Percentiles rank a stretch among this genome's conserved stretches.
Evolutionary conservation across 345 rosid genomes (phyloP).

Genomic region (Abelmoschus esculentus): DNA sequence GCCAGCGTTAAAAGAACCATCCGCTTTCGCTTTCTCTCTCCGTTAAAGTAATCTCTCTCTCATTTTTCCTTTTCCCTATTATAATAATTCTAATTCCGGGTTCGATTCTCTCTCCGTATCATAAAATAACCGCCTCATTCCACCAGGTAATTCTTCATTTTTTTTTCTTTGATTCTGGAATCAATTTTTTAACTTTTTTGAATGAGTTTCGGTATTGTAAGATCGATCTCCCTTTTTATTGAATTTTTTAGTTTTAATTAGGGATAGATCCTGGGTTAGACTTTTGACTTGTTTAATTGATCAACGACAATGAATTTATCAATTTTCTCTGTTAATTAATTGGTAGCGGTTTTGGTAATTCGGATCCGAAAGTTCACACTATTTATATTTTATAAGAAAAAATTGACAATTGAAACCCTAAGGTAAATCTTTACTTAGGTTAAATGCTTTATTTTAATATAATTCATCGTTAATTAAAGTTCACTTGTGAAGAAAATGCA

Average conservation of each 20-base stretch:
- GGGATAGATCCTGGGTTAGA: neutral
- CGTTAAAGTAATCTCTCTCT: neutral
- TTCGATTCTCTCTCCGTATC: slow-evolving; percentile 1
- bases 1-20: neutral
- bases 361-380: neutral
- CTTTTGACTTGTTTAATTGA: neutral
- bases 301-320: neutral
- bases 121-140: slow-evolving; percentile 4
- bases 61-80: neutral
- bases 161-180: neutral
- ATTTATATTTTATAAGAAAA: neutral
- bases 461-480: neutral
- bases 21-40: neutral
- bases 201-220: neutral
- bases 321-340: neutral
- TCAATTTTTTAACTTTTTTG: neutral
- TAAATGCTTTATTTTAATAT: neutral
- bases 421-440: neutral
- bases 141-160: slow-evolving; percentile 6
- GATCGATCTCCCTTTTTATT: neutral
- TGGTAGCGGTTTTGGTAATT: neutral
- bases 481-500: neutral
- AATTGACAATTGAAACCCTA: neutral
- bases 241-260: neutral
- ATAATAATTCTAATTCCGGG: neutral